These are phyloP conservation scores for Inosperma sp. DNA, from an alignment of 768 basidiomycete species.

Conservation along the genomic window DNA sequence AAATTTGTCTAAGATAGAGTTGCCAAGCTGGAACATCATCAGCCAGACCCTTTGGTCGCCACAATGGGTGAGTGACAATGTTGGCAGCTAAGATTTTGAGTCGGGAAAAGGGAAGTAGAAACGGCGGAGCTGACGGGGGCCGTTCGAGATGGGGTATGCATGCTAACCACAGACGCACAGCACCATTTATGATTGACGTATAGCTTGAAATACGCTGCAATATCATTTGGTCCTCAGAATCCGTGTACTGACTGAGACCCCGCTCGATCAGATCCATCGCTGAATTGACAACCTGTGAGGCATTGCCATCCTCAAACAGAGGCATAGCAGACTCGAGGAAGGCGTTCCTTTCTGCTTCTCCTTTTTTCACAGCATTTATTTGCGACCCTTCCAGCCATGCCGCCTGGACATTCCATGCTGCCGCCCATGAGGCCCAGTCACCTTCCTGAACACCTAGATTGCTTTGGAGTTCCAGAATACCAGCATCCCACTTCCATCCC, in stretches of 20 bases:
- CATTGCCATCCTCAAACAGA: conserved; percentile 40
- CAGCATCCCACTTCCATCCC: conserved; percentile 72
- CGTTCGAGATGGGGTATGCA: conserved; percentile 43
- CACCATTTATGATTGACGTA: conserved; percentile 40
- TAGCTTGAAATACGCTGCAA: conserved; percentile 32
- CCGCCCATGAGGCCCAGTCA: conserved; percentile 40
- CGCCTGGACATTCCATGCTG: conserved; percentile 51
- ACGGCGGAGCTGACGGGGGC: conserved; percentile 48
- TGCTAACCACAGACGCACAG: conserved; percentile 60
- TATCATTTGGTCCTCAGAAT: conserved; percentile 13
- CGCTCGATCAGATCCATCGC: conserved; percentile 32
- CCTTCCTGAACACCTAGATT: conserved; percentile 29
- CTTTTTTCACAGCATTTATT: conserved; percentile 65
- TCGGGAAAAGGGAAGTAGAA: conserved; percentile 52
- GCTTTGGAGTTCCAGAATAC: conserved; percentile 41
- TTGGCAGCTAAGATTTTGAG: conserved; percentile 51
- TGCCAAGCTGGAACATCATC: conserved; percentile 22
- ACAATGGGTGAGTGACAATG: conserved; percentile 49
- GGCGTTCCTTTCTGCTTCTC: conserved; percentile 55
- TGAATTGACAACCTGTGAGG: conserved; percentile 33
- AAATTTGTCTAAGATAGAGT: conserved; percentile 46
- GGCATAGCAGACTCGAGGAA: conserved; percentile 32
- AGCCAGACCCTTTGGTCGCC: conserved; percentile 34
- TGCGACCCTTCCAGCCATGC: conserved; percentile 76
- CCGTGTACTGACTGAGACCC: conserved; percentile 23